Base-by-base conservation (phyloP, 345 rosid species). In the Dovyalis caffra region DNA sequence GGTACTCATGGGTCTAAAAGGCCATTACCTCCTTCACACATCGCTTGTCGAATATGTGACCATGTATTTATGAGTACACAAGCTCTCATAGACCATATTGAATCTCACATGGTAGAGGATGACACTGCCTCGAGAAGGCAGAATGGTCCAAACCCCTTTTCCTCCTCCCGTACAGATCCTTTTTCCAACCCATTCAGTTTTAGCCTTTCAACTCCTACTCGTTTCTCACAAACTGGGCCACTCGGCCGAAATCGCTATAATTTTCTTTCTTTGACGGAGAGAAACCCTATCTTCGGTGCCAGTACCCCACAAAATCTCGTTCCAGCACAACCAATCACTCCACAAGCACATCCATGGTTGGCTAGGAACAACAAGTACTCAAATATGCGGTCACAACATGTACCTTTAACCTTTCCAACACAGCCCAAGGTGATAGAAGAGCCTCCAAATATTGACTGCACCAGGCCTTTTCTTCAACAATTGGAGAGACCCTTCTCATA, bases 31-130 rank as follows among this genome's bases (percentile, higher is more conserved):
- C 1, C 65, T 4, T 5, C 79, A 8, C 77, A 70, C 3, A 76
- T 84, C n/a, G 84, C 83, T 20, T 84, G 87, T 21, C 65, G 87
- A 29, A 62, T 84, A 23, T 81, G 85, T 60, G 73, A 81, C 32
- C 63, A 32, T 40, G 83, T 81, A 28, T 76, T 81, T 49, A 2
- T 33, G 18, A 81, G 74, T 72, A 68, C 66, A 2, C 79, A 76
- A 12, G 72, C 74, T n/a, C 79, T 84, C 23, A 74, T 84, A 18
- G 63, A 63, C 35, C 85, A 84, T 62, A 57, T 79, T 4, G 81
- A 79, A 38, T 28, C 64, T 47, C 85, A 81, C 53, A 29, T 68
- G 75, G 23, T 0, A 0, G 75, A 66, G 0, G 51, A 77, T 9
- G 28, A 12, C 57, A 35, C 61, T 15, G 20, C 18, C 14, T 1